Evolutionary conservation across 1,284 basidiomycete genomes (phyloP).

Genomic region (Tylopilus orsonianus): DNA sequence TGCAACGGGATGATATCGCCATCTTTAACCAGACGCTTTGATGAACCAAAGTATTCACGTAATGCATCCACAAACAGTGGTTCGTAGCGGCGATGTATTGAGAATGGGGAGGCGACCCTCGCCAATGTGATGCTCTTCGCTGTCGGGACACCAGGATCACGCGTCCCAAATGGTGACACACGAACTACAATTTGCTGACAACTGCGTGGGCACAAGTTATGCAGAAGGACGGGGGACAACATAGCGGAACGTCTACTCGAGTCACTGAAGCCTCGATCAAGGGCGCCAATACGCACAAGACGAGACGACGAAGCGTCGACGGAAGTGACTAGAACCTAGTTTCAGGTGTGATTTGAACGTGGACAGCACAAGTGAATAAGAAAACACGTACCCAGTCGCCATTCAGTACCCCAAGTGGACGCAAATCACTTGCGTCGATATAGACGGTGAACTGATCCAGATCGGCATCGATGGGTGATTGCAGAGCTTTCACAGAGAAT

Average conservation of each 20-base stretch:
- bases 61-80: conserved; percentile 67
- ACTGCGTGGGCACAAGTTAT: conserved; percentile 23
- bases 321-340: conserved; percentile 31
- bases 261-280: conserved; percentile 43
- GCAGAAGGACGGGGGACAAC: conserved; percentile 27
- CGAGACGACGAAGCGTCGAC: conserved; percentile 36
- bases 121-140: conserved; percentile 79
- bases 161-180: conserved; percentile 49
- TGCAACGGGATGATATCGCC: conserved; percentile 82
- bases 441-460: conserved; percentile 55
- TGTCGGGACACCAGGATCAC: conserved; percentile 51
- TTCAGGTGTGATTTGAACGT: background rate
- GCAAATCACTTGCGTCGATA: conserved; percentile 63
- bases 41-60: conserved; percentile 62
- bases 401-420: conserved; percentile 73
- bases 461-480: conserved; percentile 31
- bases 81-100: conserved; percentile 76
- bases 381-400: conserved; percentile 80
- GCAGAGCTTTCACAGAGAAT: conserved; percentile 36
- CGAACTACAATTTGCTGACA: conserved; percentile 32
- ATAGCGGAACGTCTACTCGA: conserved; percentile 42
- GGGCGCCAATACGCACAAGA: conserved; percentile 57
- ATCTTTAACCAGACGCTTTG: conserved; percentile 66
- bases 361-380: conserved; percentile 1
- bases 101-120: conserved; percentile 79